Percentiles rank a stretch among this genome's conserved stretches.
Evolutionary conservation across 1,284 basidiomycete species (phyloP).

Genomic region (Naganishia sp.): DNA sequence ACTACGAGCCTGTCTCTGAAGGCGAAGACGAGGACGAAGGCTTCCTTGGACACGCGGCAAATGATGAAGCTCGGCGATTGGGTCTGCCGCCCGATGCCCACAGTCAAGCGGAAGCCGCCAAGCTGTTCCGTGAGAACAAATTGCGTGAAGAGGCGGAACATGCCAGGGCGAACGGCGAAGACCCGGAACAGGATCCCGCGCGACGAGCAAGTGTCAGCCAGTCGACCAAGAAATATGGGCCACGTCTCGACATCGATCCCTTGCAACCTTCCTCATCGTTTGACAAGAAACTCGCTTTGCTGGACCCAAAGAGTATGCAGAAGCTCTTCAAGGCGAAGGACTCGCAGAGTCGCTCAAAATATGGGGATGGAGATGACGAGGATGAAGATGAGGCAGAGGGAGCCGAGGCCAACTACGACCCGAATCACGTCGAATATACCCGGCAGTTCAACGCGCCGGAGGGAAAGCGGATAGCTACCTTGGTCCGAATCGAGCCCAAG

Average conservation of each 20-base stretch:
- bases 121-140: conserved; percentile 76
- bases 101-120: conserved; percentile 76
- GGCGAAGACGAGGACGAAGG: conserved; percentile 75
- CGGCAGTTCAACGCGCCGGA: conserved; percentile 76
- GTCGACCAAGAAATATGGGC: conserved; percentile 43
- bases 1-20: conserved; percentile 84
- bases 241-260: conserved; percentile 73
- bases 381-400: conserved; percentile 55
- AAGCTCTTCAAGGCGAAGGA: conserved; percentile 65
- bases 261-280: conserved; percentile 76
- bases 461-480: conserved; percentile 89
- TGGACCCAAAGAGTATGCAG: conserved; percentile 47
- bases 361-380: conserved; percentile 45
- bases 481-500: conserved; percentile 94
- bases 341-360: conserved; percentile 35
- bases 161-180: conserved; percentile 11
- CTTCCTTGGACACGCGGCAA: conserved; percentile 65
- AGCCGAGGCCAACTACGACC: conserved; percentile 37
- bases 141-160: conserved; percentile 26
- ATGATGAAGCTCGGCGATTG: conserved; percentile 76
- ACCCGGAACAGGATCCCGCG: conserved; percentile 6
- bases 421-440: conserved; percentile 58
- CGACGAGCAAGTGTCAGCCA: conserved; percentile 25
- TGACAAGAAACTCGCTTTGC: conserved; percentile 63
- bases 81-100: conserved; percentile 70